Base-by-base conservation (phyloP, 768 basidiomycete species). In the Amyloporia xantha region DNA sequence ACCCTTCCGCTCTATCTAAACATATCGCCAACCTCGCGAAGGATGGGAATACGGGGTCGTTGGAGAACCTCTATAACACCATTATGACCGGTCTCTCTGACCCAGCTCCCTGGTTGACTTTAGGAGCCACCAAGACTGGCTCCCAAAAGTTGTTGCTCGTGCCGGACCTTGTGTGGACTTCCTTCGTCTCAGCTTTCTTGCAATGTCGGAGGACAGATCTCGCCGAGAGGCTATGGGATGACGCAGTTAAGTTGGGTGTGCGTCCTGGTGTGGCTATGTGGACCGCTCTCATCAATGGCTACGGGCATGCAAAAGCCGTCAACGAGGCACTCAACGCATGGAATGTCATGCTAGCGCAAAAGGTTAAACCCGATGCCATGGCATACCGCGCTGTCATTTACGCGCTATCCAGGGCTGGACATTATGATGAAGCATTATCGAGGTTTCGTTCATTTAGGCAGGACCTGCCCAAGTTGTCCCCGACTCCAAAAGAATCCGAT, bases 331-430 rank as follows among this genome's bases (percentile, higher is more conserved):
- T 81, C 40, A 66, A 66, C 7, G 73, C 77, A 1, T 92, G 89
- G 86, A 62, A 73, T 28, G 59, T 74, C 49, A 87, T 94, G 82
- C 54, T 65, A 24, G 60, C 70, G n/a, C 66, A 73, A 50, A 74
- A 76, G 1, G 65, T 84, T 33, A 59, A 71, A 48, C 87, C 87
- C 5, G 81, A 85, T 52, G 61, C 75, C 6, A 63, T 80, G 45
- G 70, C 81, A 11, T 90, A 90, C 62, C 77, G 84, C 33, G 80
- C 86, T 20, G 67, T 91, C 36, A 77, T 93, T 41, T 70, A 74
- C n/a, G 74, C 68, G 1, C 71, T 82, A 50, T 86, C 77, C 57
- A 69, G 73, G 45, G 73, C 67, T 45, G 75, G 70, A 48, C 73
- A 71, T 47, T 58, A 70, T 7, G 71, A 75, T n/a, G 71, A 77